Percentiles rank a stretch among this genome's conserved stretches.
These are phyloP conservation scores for Geum urbanum DNA, from an alignment of 306 rosid species.

Conservation along the genomic window DNA sequence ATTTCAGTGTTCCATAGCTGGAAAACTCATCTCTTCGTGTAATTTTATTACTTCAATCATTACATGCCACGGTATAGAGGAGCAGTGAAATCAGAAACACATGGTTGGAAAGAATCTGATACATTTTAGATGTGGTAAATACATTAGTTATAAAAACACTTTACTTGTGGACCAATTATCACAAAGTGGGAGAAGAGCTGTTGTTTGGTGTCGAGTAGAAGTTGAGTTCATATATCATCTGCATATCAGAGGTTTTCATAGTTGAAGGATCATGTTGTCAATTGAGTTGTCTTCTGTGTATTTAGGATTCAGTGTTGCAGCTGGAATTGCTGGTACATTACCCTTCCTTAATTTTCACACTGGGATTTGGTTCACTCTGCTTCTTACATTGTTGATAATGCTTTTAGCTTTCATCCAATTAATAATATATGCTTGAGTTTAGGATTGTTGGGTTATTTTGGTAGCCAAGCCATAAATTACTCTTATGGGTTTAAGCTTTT, in stretches of 20 bases:
- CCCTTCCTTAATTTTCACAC: neutral
- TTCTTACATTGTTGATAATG: constrained; percentile 6
- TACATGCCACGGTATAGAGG: neutral
- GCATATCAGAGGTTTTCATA: neutral
- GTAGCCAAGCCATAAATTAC: neutral
- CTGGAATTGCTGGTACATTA: constrained; percentile 40
- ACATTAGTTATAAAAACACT: neutral
- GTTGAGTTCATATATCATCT: neutral
- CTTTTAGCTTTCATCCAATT: neutral
- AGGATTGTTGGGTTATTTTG: neutral
- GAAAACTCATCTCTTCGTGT: neutral
- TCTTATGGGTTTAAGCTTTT: neutral
- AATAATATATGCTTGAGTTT: neutral
- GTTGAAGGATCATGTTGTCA: constrained; percentile 12
- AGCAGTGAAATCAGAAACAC: neutral
- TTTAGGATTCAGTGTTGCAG: constrained; percentile 23
- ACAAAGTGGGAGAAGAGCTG: neutral
- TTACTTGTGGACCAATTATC: neutral
- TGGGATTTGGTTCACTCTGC: neutral
- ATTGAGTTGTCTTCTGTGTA: constrained; percentile 30
- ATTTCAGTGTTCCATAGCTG: neutral
- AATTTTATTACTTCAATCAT: neutral
- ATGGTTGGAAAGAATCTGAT: neutral
- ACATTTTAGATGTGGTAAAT: neutral
- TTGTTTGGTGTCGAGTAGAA: neutral